Base-by-base conservation (phyloP, 108 stramenopile genomes). In the Epithemia pelagica region DNA sequence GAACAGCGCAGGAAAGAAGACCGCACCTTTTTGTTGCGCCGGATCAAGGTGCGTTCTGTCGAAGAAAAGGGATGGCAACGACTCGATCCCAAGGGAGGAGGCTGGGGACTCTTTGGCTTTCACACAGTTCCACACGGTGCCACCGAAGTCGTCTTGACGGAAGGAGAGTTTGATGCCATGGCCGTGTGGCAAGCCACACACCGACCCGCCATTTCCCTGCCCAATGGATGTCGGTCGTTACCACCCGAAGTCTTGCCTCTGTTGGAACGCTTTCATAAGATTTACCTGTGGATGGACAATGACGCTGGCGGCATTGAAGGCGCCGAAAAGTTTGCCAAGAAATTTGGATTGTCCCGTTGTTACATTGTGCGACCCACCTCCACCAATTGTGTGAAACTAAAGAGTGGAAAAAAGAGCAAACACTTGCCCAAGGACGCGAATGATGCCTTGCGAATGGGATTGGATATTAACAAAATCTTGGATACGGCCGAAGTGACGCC, bases 151-250 rank as follows among this genome's bases (percentile, higher is more conserved):
- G 88, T 99, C 7, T 23, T 99, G 30, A 98, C 97, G 25, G 98
- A 99, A 77, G 98, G 98, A 26, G 98, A 99, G 71, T 96, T 93
- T 63, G 98, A 99, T 75, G 98, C 98, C 64, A 96, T 99, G 96
- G 95, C 98, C 2, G 97, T 99, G 0, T 82, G 81, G 57, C 96
- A 99, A 73, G 96, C 90, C 8, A 99, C 98, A 0, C 93, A 90
- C 28, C 59, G 77, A 21, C 80, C 74, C 10, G 83, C 89, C 20
- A 86, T 95, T 1, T 82, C 79, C 65, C 62, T 99, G 25, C 98
- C 98, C 21, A 97, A 96, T 68, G 98, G 98, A 28, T 93, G 90
- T 69, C 77, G 92, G 18, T 84, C 81, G 8, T 74, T 99, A 58
- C 96, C 98, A 23, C 75, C 81, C 23, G 91, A 91, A 66, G 78